Evolutionary conservation across 2,329 filamentous ascomycete species (phyloP).

Genomic region (Emericellopsis atlantica): DNA sequence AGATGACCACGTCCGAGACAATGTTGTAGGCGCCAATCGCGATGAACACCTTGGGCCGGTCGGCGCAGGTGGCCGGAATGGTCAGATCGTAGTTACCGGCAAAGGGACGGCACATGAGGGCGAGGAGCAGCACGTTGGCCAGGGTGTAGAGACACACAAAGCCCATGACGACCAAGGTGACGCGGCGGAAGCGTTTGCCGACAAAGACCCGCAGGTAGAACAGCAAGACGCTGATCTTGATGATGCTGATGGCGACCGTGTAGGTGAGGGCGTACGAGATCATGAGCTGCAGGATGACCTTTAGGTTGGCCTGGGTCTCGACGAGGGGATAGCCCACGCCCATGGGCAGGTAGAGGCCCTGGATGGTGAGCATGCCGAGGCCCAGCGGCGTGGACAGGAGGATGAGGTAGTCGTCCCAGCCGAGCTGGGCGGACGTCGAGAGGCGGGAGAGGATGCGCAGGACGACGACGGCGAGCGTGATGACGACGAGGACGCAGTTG

Average conservation of each 20-base stretch:
- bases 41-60: constrained; percentile 22
- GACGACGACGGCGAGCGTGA: constrained; percentile 11
- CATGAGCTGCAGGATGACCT: constrained; percentile 13
- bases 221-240: constrained; percentile 25
- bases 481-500: constrained; percentile 8
- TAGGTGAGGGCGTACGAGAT: constrained; percentile 24
- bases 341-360: constrained; percentile 13
- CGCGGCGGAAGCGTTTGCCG: constrained; percentile 13
- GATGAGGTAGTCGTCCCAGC: constrained; percentile 24
- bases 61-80: constrained; percentile 18
- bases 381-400: constrained; percentile 16
- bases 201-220: constrained; percentile 30
- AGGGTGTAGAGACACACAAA: constrained; percentile 14
- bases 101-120: constrained; percentile 13
- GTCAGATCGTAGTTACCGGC: constrained; percentile 10
- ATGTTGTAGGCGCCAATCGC: constrained; percentile 25
- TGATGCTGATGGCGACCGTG: constrained; percentile 17
- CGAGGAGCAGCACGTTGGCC: constrained; percentile 11
- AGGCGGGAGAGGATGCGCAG: constrained; percentile 14
- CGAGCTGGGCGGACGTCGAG: constrained; percentile 12
- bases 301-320: constrained; percentile 10
- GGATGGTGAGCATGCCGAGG: constrained; percentile 14
- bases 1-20: constrained; percentile 22
- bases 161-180: constrained; percentile 14
- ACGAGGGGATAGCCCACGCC: constrained; percentile 12